Percentiles rank a stretch among this genome's conserved stretches.
phyloP scores from a whole-genome alignment of 495 filamentous ascomycete species.

The Choiromyces venosus region DNA sequence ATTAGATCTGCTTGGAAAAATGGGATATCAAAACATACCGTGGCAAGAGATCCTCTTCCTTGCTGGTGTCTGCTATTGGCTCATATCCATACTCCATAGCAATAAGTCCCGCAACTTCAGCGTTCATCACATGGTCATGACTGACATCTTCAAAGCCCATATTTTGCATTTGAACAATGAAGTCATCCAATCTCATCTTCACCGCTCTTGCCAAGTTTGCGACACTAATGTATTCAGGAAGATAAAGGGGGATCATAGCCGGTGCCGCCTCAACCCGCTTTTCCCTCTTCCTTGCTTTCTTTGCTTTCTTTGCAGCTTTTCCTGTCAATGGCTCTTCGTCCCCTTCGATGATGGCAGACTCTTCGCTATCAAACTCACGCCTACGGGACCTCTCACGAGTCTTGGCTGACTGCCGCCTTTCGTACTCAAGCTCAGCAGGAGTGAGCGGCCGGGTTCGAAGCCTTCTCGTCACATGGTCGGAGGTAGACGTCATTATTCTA shows the following conservation, averaged over 20 bases:
- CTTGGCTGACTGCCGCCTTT: conserved; percentile 24
- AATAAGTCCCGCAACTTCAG: conserved; percentile 84
- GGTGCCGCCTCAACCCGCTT: conserved; percentile 44
- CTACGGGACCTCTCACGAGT: conserved; percentile 22
- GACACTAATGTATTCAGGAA: conserved; percentile 89
- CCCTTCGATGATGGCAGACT: conserved; percentile 42
- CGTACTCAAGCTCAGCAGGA: conserved; percentile 16
- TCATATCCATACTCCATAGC: conserved; percentile 92
- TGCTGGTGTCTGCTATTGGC: conserved; percentile 67
- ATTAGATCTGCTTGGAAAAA: conserved; percentile 9
- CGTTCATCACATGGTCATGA: conserved; percentile 75
- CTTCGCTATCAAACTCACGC: conserved; percentile 30
- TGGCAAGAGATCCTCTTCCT: conserved; percentile 66
- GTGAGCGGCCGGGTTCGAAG: background rate
- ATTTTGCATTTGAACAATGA: conserved; percentile 66
- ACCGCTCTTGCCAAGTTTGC: conserved; percentile 74
- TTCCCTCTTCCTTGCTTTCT: conserved; percentile 46
- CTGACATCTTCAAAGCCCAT: conserved; percentile 79
- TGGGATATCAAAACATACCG: conserved; percentile 21
- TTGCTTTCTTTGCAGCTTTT: conserved; percentile 38
- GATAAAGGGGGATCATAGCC: conserved; percentile 59
- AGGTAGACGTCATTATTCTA: background rate
- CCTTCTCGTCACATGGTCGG: background rate
- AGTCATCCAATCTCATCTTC: conserved; percentile 63
- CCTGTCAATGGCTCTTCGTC: conserved; percentile 19